Evolutionary conservation across 352 stramenopile genomes (phyloP).

Genomic region (Sclerospora graminicola): DNA sequence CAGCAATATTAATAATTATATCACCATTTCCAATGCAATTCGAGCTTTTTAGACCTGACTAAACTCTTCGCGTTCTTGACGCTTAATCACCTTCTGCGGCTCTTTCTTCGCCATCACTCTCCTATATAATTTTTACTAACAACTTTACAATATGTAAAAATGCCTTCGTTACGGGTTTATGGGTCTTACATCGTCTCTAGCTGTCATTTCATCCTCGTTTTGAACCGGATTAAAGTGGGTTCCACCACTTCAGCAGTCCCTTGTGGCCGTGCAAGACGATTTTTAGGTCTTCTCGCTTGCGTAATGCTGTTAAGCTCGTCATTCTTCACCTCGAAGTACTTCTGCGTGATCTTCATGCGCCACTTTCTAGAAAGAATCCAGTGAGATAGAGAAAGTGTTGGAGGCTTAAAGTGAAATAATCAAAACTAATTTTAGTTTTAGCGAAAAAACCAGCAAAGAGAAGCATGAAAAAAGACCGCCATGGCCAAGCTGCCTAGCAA

Average conservation of each 20-base stretch:
- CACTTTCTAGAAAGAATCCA: conserved; percentile 21
- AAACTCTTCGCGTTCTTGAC: conserved; percentile 59
- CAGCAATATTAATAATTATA: not conserved
- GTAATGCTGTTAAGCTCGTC: conserved; percentile 43
- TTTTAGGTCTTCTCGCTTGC: conserved; percentile 58
- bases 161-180: conserved; percentile 41
- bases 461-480: conserved; percentile 44
- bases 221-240: conserved; percentile 4
- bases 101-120: conserved; percentile 65
- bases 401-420: no score
- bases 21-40: conserved; percentile 1
- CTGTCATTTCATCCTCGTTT: conserved; percentile 9
- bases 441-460: conserved; percentile 58
- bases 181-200: conserved; percentile 6
- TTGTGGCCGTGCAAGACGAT: conserved; percentile 15
- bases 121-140: conserved; percentile 10
- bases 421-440: conserved; percentile 18
- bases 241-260: conserved; percentile 7
- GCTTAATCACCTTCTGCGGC: conserved; percentile 69
- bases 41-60: conserved; percentile 30
- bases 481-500: conserved; percentile 35
- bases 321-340: conserved; percentile 24
- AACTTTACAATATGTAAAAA: not conserved
- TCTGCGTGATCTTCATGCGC: conserved; percentile 23
- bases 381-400: no score